These are phyloP conservation scores for Diaporthe sp. DNA, from an alignment of 2,329 filamentous ascomycete species.

Conservation along the genomic window DNA sequence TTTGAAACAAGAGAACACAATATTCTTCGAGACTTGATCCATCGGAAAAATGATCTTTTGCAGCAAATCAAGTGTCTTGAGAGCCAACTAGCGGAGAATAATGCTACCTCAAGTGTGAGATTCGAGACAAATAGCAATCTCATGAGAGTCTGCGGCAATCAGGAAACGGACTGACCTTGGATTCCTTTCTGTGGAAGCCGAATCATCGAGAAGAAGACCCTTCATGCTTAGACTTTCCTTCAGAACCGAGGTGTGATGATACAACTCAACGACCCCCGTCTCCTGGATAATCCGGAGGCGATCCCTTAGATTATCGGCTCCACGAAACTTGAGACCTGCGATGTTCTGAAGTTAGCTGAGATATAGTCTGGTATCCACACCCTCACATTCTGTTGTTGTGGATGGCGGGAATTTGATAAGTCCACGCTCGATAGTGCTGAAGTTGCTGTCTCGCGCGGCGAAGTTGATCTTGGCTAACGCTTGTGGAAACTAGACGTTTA, in stretches of 20 bases:
- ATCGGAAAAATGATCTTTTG: conserved; percentile 20
- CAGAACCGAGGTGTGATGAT: background rate
- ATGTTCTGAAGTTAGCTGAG: background rate
- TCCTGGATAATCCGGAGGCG: background rate
- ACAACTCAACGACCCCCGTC: background rate
- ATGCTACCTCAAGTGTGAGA: background rate
- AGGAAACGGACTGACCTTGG: background rate
- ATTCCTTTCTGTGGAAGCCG: background rate
- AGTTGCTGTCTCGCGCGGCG: too few species aligned
- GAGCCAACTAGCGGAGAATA: conserved; percentile 5
- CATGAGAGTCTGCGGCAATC: background rate
- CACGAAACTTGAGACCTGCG: background rate
- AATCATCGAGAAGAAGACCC: background rate
- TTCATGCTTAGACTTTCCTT: background rate
- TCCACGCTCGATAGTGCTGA: too few species aligned
- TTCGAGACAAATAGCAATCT: background rate
- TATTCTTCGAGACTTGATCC: background rate
- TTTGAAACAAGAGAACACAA: background rate
- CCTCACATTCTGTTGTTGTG: too few species aligned
- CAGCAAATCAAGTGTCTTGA: conserved; percentile 4
- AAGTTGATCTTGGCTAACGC: too few species aligned
- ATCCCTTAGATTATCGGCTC: background rate
- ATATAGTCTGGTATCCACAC: too few species aligned
- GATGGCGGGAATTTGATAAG: too few species aligned
- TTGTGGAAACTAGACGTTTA: too few species aligned